Percentiles rank a stretch among this genome's conserved stretches.
phyloP scores from a whole-genome alignment of 2,329 filamentous ascomycete genomes.

The Knoxdaviesia capensis region DNA sequence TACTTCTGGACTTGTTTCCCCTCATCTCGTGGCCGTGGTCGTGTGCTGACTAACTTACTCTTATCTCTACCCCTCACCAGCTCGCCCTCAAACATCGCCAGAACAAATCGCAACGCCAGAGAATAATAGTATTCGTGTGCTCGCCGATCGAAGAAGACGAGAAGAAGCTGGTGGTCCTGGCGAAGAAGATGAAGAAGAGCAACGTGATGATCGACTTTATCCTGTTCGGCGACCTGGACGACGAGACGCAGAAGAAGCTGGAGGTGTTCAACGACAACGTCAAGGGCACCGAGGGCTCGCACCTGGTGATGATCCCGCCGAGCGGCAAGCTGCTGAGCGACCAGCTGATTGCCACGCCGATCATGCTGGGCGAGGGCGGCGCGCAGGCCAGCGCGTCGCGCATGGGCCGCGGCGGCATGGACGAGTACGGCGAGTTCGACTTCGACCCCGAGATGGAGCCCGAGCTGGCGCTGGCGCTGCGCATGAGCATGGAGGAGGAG shows the following conservation, averaged over 20 bases:
- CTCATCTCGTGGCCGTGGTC: background rate
- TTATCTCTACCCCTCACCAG: conserved; percentile 22
- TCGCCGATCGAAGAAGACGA: conserved; percentile 79
- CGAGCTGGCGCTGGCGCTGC: conserved; percentile 78
- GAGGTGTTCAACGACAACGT: conserved; percentile 85
- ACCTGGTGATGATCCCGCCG: conserved; percentile 77
- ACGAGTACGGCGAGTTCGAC: conserved; percentile 37
- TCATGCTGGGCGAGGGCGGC: conserved; percentile 65
- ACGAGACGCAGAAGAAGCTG: conserved; percentile 80
- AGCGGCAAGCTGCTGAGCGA: conserved; percentile 86
- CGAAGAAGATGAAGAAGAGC: conserved; percentile 98
- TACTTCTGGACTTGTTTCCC: conserved; percentile 3
- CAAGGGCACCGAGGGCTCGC: conserved; percentile 76
- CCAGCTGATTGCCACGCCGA: conserved; percentile 72
- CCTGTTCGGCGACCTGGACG: conserved; percentile 81
- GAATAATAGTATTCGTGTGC: conserved; percentile 94
- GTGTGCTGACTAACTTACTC: conserved; percentile 7
- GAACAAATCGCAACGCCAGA: conserved; percentile 91
- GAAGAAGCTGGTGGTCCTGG: conserved; percentile 70
- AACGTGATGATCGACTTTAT: conserved; percentile 89
- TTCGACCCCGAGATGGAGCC: conserved; percentile 85
- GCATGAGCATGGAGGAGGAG: conserved; percentile 97
- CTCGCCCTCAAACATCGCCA: conserved; percentile 93
- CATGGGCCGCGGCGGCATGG: conserved; percentile 35
- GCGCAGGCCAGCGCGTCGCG: conserved; percentile 29